A percentile compares a stretch with the other conserved stretches of the same genome.
phyloP scores from a whole-genome alignment of 495 filamentous ascomycete species.

The Penicillium goetzii region DNA sequence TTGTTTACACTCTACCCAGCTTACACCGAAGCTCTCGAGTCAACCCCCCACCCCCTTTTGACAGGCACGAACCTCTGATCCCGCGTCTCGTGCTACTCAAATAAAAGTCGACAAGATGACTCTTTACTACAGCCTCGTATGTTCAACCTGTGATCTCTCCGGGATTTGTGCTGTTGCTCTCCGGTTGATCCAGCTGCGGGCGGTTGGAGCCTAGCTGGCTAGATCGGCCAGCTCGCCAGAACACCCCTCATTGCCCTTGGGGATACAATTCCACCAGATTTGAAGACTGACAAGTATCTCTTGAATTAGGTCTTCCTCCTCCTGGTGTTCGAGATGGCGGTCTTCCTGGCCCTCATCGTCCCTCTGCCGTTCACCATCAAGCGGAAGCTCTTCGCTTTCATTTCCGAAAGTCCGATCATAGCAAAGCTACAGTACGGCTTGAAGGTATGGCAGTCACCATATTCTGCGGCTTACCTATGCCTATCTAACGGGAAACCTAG shows the following conservation, averaged over 20 bases:
- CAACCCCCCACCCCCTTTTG: conserved; percentile 28
- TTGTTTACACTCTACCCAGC: conserved; percentile 30
- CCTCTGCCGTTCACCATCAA: conserved; percentile 86
- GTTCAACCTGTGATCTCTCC: conserved; percentile 36
- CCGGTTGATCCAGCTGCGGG: conserved; percentile 4
- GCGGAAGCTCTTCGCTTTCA: conserved; percentile 88
- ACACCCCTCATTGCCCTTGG: neutral
- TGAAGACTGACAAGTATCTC: conserved; percentile 2
- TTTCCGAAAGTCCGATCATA: conserved; percentile 83
- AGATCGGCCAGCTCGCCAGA: conserved; percentile 16
- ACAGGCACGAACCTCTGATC: conserved; percentile 20
- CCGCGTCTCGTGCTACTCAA: conserved; percentile 10
- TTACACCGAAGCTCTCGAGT: conserved; percentile 20
- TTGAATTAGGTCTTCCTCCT: conserved; percentile 81
- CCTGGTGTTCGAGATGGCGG: conserved; percentile 87
- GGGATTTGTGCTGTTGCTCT: neutral
- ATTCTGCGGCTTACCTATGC: neutral
- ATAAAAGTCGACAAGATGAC: conserved; percentile 71
- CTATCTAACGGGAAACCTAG: conserved; percentile 46
- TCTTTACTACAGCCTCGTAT: conserved; percentile 96
- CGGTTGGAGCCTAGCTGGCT: conserved; percentile 29
- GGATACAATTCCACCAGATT: neutral
- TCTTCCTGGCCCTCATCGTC: conserved; percentile 90
- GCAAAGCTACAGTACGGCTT: conserved; percentile 82
- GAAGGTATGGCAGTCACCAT: conserved; percentile 53